Evolutionary conservation across 1,139 yeast species (phyloP).

Genomic region (Petasospora rhodanensis): DNA sequence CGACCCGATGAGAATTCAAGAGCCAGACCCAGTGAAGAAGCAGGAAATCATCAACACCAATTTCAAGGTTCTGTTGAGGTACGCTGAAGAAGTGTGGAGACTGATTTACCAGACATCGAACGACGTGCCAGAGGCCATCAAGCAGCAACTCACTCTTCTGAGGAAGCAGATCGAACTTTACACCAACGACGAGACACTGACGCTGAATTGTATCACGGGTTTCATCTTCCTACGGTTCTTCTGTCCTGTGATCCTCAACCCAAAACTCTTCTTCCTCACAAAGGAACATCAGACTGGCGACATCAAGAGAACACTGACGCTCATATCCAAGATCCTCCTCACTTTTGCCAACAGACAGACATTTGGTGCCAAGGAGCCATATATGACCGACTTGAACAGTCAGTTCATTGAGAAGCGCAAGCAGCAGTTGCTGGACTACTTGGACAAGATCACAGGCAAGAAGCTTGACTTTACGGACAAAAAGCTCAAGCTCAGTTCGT

Average conservation of each 20-base stretch:
- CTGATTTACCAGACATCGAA: conserved; percentile 63
- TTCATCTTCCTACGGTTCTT: conserved; percentile 80
- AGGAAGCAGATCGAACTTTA: conserved; percentile 55
- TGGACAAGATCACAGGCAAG: conserved; percentile 67
- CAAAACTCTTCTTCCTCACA: conserved; percentile 74
- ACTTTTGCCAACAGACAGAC: conserved; percentile 73
- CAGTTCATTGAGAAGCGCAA: conserved; percentile 56
- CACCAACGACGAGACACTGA: conserved; percentile 41
- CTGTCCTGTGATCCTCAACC: conserved; percentile 89
- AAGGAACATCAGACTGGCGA: conserved; percentile 66
- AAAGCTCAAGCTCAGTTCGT: conserved; percentile 52
- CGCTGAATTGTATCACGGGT: conserved; percentile 73
- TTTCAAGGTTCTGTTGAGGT: conserved; percentile 46
- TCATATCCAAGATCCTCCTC: conserved; percentile 77
- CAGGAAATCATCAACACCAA: conserved; percentile 43
- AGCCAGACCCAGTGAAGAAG: conserved; percentile 37
- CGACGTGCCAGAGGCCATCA: conserved; percentile 71
- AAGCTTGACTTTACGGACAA: conserved; percentile 64
- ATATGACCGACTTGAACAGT: conserved; percentile 62
- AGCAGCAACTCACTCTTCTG: conserved; percentile 52
- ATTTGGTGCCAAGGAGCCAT: conserved; percentile 82
- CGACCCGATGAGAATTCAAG: conserved; percentile 55
- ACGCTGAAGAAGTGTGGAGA: conserved; percentile 69
- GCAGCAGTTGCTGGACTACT: conserved; percentile 58
- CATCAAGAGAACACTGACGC: conserved; percentile 71